phyloP scores from a whole-genome alignment of 83 land plant species.

The Isoetes engelmannii region DNA sequence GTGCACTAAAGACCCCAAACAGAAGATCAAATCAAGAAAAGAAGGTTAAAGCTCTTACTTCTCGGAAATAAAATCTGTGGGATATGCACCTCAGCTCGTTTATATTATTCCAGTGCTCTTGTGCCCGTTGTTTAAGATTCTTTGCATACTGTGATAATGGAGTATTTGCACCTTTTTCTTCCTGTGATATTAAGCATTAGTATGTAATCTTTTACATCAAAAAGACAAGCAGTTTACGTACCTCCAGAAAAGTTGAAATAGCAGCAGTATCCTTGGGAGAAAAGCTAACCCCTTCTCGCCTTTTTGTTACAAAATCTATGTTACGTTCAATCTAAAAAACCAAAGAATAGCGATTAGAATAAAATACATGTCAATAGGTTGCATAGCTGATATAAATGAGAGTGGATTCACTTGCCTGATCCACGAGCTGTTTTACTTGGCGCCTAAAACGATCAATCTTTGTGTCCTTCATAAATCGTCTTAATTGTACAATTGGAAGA shows the following conservation, averaged over 20 bases:
- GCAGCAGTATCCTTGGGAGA: constrained; percentile 59
- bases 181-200: constrained; percentile 19
- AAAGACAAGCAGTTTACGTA: constrained; percentile 4
- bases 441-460: constrained; percentile 53
- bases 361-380: neutral
- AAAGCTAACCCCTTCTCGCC: constrained; percentile 58
- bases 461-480: constrained; percentile 48
- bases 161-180: constrained; percentile 26
- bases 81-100: constrained; percentile 21
- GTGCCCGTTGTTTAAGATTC: constrained; percentile 26
- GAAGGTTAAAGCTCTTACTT: neutral
- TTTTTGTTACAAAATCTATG: constrained; percentile 52
- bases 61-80: neutral
- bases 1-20: neutral
- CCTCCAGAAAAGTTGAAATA: constrained; percentile 62
- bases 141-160: constrained; percentile 30
- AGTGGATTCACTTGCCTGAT: constrained; percentile 47
- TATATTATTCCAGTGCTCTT: constrained; percentile 22
- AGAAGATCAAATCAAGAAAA: neutral
- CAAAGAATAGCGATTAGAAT: neutral
- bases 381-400: neutral
- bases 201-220: neutral
- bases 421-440: constrained; percentile 62
- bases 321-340: constrained; percentile 62
- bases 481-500: constrained; percentile 54